phyloP scores from a whole-genome alignment of 257 asterid genomes.

The Orobanche coerulescens region DNA sequence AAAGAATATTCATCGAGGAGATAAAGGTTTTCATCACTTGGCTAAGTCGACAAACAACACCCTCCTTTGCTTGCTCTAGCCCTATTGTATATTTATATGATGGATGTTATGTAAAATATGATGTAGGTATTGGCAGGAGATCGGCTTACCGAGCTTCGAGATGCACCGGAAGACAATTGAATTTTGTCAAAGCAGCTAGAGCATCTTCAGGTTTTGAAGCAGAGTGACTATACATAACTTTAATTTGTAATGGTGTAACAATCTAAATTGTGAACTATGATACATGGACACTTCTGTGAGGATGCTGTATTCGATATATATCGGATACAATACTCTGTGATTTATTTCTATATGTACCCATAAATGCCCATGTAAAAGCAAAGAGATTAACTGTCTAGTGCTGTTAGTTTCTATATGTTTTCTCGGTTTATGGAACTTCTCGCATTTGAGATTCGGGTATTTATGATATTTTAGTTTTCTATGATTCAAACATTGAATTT shows the following conservation, averaged over 20 bases:
- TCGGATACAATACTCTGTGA: too few relatives aligned
- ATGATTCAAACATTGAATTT: too few relatives aligned
- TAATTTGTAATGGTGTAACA: constrained; percentile 13
- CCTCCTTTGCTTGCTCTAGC: constrained; percentile 13
- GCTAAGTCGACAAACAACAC: constrained; percentile 15
- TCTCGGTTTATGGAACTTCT: too few relatives aligned
- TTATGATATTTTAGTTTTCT: too few relatives aligned
- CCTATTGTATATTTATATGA: constrained; percentile 14
- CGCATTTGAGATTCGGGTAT: too few relatives aligned
- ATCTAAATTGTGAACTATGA: constrained; percentile 12
- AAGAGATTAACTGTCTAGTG: too few relatives aligned
- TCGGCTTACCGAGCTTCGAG: constrained; percentile 87
- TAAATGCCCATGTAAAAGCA: too few relatives aligned
- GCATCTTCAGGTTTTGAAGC: constrained; percentile 69
- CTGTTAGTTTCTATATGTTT: too few relatives aligned
- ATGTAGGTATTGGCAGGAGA: constrained; percentile 74
- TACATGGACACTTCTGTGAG: too few relatives aligned
- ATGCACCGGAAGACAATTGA: constrained; percentile 71
- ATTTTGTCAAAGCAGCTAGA: constrained; percentile 76
- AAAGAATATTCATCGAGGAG: constrained; percentile 68
- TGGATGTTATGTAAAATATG: constrained; percentile 22
- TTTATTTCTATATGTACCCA: too few relatives aligned
- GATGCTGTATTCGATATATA: too few relatives aligned
- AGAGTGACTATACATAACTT: neutral
- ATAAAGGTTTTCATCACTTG: constrained; percentile 48